Conservation (phyloP, 2,329 filamentous ascomycete genomes). For the Aureobasidium pullulans region DNA sequence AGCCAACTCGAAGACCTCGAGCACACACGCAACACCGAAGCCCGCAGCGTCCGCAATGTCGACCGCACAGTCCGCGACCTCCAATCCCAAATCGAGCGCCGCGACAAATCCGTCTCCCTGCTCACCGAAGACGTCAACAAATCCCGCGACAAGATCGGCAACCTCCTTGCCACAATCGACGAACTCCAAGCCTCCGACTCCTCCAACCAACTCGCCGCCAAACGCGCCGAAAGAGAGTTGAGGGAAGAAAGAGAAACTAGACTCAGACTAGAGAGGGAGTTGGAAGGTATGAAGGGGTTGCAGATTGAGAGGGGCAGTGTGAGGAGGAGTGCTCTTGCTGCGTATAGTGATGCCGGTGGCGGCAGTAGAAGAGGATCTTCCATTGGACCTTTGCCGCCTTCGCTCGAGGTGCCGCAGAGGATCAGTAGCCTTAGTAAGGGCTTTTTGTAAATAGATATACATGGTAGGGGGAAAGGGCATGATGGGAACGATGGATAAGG, state of each 20-base stretch:
- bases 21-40: constrained; percentile 70
- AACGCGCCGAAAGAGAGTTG: constrained; percentile 82
- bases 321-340: constrained; percentile 24
- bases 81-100: constrained; percentile 83
- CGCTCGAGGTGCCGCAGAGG: constrained; percentile 29
- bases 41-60: constrained; percentile 82
- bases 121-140: constrained; percentile 77
- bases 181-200: constrained; percentile 87
- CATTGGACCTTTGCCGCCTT: constrained; percentile 31
- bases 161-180: constrained; percentile 83
- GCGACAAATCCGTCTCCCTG: constrained; percentile 76
- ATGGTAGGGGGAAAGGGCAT: neutral
- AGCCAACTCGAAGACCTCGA: constrained; percentile 76
- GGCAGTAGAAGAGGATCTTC: constrained; percentile 37
- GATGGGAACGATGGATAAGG: neutral
- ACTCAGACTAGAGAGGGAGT: constrained; percentile 74
- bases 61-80: constrained; percentile 92
- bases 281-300: constrained; percentile 72
- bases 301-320: constrained; percentile 52
- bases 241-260: constrained; percentile 80
- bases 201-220: constrained; percentile 68
- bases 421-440: constrained; percentile 41
- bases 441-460: constrained; percentile 38
- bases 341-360: constrained; percentile 37
- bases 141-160: constrained; percentile 83